phyloP scores from a whole-genome alignment of 2,329 filamentous ascomycete genomes.

The Pseudogymnoascus sp. region DNA sequence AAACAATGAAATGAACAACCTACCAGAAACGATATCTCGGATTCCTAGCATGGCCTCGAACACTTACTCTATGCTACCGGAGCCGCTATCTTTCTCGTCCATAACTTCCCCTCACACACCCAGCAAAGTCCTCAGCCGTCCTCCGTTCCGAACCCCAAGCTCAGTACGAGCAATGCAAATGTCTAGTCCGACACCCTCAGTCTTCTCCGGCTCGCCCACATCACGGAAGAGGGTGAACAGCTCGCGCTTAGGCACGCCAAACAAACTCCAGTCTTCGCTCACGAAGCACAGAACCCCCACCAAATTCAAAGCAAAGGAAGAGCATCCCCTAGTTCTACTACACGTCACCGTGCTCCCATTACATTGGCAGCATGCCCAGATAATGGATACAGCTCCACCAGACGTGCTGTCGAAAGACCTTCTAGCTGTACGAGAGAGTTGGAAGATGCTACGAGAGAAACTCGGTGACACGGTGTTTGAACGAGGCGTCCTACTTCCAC shows the following conservation, averaged over 20 bases:
- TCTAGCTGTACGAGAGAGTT: slow-evolving; percentile 51
- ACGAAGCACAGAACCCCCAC: slow-evolving; percentile 38
- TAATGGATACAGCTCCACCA: slow-evolving; percentile 39
- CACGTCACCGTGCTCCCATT: slow-evolving; percentile 70
- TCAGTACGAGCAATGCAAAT: slow-evolving; percentile 65
- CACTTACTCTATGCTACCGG: slow-evolving; percentile 17
- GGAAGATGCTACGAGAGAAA: slow-evolving; percentile 60
- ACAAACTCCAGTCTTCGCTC: slow-evolving; percentile 14
- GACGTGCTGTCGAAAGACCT: slow-evolving; percentile 37
- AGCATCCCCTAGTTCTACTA: slow-evolving; percentile 63
- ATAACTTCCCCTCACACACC: slow-evolving; percentile 24
- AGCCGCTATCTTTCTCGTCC: slow-evolving; percentile 15
- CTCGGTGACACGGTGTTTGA: slow-evolving; percentile 65
- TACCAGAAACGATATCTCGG: slow-evolving; percentile 41
- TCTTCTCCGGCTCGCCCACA: slow-evolving; percentile 44
- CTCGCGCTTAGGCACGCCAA: slow-evolving; percentile 49
- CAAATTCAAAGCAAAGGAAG: slow-evolving; percentile 47
- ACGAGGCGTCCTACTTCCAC: slow-evolving; percentile 65
- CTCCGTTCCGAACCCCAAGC: slow-evolving; percentile 61
- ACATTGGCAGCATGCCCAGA: slow-evolving; percentile 53
- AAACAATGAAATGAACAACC: slow-evolving; percentile 12
- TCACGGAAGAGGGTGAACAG: slow-evolving; percentile 40
- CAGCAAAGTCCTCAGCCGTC: slow-evolving; percentile 48
- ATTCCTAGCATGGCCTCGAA: slow-evolving; percentile 26
- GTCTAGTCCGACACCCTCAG: slow-evolving; percentile 54